Evolutionary conservation across 495 filamentous ascomycete species (phyloP).

Genomic region (Podospora australis): DNA sequence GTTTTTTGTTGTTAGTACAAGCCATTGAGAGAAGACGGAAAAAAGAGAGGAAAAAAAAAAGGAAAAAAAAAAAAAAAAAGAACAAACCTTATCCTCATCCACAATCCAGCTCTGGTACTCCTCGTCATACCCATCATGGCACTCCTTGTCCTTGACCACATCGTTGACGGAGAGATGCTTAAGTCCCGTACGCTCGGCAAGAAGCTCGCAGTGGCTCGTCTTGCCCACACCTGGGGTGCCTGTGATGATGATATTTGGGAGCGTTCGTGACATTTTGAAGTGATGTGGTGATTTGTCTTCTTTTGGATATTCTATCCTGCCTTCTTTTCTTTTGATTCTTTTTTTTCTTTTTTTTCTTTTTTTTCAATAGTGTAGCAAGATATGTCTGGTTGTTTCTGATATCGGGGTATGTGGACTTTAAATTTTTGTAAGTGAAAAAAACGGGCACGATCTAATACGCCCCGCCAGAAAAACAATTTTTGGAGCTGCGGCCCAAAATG

Average conservation of each 20-base stretch:
- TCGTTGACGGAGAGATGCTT: conserved; percentile 85
- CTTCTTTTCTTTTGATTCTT: too few species aligned
- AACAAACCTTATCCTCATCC: conserved; percentile 85
- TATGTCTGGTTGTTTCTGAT: too few species aligned
- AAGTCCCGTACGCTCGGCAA: conserved; percentile 58
- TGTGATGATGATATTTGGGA: conserved; percentile 89
- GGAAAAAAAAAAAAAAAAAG: conserved; percentile 9
- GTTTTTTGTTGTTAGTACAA: conserved; percentile 7
- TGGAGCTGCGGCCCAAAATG: too few species aligned
- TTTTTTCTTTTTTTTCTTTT: too few species aligned
- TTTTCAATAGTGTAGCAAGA: too few species aligned
- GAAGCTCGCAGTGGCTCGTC: conserved; percentile 75
- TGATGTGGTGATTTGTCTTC: too few species aligned
- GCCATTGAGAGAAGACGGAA: too few species aligned
- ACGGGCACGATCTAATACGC: too few species aligned
- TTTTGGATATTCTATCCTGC: too few species aligned
- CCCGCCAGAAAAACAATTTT: too few species aligned
- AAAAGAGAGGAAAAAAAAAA: conserved; percentile 6
- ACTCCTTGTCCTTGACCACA: conserved; percentile 75
- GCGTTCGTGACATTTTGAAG: conserved; percentile 45
- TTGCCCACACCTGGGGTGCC: conserved; percentile 96
- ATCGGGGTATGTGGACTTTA: too few species aligned
- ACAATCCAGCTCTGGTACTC: conserved; percentile 85
- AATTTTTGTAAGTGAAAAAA: too few species aligned
- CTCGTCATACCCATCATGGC: conserved; percentile 79